These are phyloP conservation scores for Truncatella angustata DNA, from an alignment of 2,329 filamentous ascomycete species.

Conservation along the genomic window DNA sequence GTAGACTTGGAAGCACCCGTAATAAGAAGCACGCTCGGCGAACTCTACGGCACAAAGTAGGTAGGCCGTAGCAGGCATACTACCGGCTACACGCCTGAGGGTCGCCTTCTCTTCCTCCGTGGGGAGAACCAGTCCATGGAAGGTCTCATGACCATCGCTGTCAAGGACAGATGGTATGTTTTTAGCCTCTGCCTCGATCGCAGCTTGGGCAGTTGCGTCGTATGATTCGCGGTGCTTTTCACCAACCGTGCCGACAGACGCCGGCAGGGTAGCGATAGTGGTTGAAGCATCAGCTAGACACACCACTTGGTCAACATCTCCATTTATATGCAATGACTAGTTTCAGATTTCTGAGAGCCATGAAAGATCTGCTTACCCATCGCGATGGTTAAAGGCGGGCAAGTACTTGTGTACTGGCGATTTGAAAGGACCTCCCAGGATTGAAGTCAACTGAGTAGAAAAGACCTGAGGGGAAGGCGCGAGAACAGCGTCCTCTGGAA, in stretches of 20 bases:
- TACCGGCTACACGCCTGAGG: conserved; percentile 45
- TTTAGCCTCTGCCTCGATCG: conserved; percentile 4
- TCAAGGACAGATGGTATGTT: conserved; percentile 1
- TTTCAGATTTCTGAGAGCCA: too few species aligned
- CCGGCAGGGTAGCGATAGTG: conserved; percentile 20
- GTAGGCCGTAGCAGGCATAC: conserved; percentile 41
- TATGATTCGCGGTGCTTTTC: conserved; percentile 15
- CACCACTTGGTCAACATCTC: too few species aligned
- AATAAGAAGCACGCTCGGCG: conserved; percentile 50
- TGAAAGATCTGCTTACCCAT: neutral
- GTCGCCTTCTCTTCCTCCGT: conserved; percentile 44
- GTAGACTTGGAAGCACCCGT: conserved; percentile 47
- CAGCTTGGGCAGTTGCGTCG: conserved; percentile 8
- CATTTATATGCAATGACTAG: too few species aligned
- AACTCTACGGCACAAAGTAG: conserved; percentile 49
- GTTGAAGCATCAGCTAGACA: conserved; percentile 18
- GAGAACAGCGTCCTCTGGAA: neutral
- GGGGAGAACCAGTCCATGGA: conserved; percentile 33
- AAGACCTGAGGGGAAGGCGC: neutral
- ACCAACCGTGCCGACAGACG: conserved; percentile 21
- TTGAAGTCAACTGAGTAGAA: neutral
- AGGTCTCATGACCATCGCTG: conserved; percentile 25
- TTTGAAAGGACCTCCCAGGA: neutral
- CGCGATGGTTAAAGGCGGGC: neutral
- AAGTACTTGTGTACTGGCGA: neutral